Evolutionary conservation across 495 filamentous ascomycete genomes (phyloP).

Genomic region (Aspergillus baeticus): DNA sequence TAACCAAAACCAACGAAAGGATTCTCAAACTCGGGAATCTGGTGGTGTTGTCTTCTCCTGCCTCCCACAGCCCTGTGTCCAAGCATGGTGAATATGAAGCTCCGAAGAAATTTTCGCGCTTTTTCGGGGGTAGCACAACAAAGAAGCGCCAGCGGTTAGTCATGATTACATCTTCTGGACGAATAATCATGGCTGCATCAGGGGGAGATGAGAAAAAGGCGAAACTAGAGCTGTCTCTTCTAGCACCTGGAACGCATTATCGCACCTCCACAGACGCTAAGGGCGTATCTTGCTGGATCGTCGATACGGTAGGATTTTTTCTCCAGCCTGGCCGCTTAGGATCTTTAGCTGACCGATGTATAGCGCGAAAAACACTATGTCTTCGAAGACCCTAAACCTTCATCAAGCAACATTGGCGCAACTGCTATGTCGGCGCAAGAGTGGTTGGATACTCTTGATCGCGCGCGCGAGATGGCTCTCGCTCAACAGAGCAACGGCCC

Average conservation of each 20-base stretch:
- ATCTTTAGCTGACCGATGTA: constrained; percentile 19
- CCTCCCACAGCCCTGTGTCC: constrained; percentile 64
- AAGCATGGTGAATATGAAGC: constrained; percentile 61
- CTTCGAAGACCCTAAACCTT: constrained; percentile 84
- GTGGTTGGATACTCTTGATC: constrained; percentile 83
- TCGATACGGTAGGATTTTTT: constrained; percentile 78
- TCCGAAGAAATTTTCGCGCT: constrained; percentile 83
- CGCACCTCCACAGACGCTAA: constrained; percentile 78
- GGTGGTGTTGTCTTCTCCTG: constrained; percentile 73
- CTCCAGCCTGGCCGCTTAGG: not conserved
- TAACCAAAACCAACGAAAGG: constrained; percentile 86
- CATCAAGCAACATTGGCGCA: constrained; percentile 44
- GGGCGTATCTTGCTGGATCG: constrained; percentile 81
- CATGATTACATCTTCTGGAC: constrained; percentile 89
- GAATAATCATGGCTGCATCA: constrained; percentile 86
- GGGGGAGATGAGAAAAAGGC: constrained; percentile 95
- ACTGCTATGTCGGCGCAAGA: constrained; percentile 64
- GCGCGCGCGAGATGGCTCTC: constrained; percentile 75
- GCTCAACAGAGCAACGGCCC: constrained; percentile 65
- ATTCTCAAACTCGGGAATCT: constrained; percentile 94
- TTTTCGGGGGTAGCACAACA: constrained; percentile 84
- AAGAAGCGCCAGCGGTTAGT: constrained; percentile 93
- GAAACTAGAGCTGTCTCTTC: constrained; percentile 83
- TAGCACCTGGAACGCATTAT: constrained; percentile 70
- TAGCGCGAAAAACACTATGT: constrained; percentile 87